Evolutionary conservation across 2,329 filamentous ascomycete genomes (phyloP), one percentile per base, ranked within the genome.

Genomic region (Pleoardoris graminearum): DNA sequence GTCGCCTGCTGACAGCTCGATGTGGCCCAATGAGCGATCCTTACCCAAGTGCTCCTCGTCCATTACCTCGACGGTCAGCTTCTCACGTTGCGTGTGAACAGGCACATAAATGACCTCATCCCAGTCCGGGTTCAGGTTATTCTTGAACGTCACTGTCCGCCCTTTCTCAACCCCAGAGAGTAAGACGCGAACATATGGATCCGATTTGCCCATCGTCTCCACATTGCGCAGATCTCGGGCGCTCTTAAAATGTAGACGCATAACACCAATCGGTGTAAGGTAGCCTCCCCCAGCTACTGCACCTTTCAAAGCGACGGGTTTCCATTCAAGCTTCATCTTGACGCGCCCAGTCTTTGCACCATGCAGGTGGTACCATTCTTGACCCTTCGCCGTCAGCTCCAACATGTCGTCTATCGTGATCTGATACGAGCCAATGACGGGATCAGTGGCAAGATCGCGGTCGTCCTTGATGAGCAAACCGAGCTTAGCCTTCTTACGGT

Each of bases 401-500:
- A 97, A 77, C 84, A 99, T 89, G 65, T 97, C 93, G 58, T 96
- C 90, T 22, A 99, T 80, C 75, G 92, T 96, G 75, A 99, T 95
- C 72, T 97, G 91, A 72, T 97, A 97, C 22, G 86, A 92, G 54
- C 93, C 94, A 19, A 99, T 78, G 29, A 93, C 83, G 43, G 91
- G 91, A 71, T 99, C 93, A 12, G 86, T 80, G 7, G 85, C 79
- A 50, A 99, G 77, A 48, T 96, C 93, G 57, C 93, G 88, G 62
- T 97, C 93, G 68, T 99, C 94, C 77, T 97, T 99, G 81, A 99
- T 86, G 14, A 93, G 89, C 50, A 99, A 79, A 50, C 93, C 95
- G 47, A 99, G 81, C 70, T 91, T 94, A 51, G 94, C 92, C 69
- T 85, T 87, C 77, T 91, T 96, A 57, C 90, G 87, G 70, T 99